phyloP scores from a whole-genome alignment of 2,329 filamentous ascomycete species.

The Neurospora sp. region DNA sequence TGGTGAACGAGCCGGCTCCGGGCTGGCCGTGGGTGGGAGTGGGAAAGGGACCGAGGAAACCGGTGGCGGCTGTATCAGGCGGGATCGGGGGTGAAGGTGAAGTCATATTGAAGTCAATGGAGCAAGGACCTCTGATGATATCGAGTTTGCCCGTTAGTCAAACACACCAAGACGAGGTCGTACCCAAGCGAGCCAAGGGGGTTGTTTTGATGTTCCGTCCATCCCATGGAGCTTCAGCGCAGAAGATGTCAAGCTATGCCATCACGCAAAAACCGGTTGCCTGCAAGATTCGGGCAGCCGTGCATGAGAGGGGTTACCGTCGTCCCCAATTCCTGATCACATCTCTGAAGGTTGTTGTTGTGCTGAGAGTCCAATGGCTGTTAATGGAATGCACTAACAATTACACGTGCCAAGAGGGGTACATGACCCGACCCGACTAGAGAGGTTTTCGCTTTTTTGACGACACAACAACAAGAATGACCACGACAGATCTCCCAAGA shows the following conservation, averaged over 20 bases:
- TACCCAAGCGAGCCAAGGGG: neutral
- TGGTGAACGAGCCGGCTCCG: conserved; percentile 19
- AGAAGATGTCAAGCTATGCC: neutral
- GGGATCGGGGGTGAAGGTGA: conserved; percentile 5
- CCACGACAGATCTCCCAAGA: neutral
- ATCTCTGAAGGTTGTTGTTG: neutral
- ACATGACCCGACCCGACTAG: no score
- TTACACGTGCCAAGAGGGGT: neutral
- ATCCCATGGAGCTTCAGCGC: neutral
- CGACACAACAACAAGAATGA: neutral
- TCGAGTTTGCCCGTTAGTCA: no score
- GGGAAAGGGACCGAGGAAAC: conserved; percentile 15
- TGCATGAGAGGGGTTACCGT: neutral
- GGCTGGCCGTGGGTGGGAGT: conserved; percentile 22
- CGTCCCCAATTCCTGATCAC: neutral
- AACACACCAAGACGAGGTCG: neutral
- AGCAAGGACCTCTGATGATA: no score
- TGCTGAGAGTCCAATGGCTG: neutral
- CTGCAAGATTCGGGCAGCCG: neutral
- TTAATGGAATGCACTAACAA: neutral
- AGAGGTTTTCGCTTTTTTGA: neutral
- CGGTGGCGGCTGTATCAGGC: conserved; percentile 7
- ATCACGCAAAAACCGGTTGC: neutral
- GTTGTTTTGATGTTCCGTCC: neutral
- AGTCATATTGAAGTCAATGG: neutral